Evolutionary conservation across 208 protist genomes (phyloP), one percentile per base, ranked within the genome.

Genomic region (Trypanosoma mega): DNA sequence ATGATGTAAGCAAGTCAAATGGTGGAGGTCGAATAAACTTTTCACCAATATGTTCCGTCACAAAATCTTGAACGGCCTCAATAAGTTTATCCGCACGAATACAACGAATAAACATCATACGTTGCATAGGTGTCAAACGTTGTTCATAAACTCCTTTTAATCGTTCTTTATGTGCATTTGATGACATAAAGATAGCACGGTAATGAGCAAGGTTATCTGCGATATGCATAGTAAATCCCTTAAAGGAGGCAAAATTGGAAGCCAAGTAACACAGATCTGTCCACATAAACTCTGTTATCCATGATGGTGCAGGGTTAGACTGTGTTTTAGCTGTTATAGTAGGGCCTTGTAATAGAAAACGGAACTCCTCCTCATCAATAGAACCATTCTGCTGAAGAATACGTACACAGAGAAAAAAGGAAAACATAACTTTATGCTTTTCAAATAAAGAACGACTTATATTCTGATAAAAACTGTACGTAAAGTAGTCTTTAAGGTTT

Each of bases 21-120:
- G 90, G 85, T 34, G 98, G 98, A 1, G 98, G 93, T 18, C 98
- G 87, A 62, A 98, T 97, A 69, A 98, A 99, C 43, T 74, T 73
- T 41, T 97, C 82, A 7, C 96, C 98, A 30, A 99, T 74, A 41
- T 96, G 47, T 2, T 82, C 68, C 33, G 72, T 70, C 7, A 99
- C 96, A 70, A 98, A 98, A 50, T 97, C 85, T 69, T 98, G 94
- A 14, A 99, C 82, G 20, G 91, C 93, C 60, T 94, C 92, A 57
- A 97, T 95, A 21, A 99, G 75, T 76, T 98, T 99, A 72, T 99
- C 98, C 12, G 97, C 95, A n/a, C 98, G 84, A 45, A 99, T 64
- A 59, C 87, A 97, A 47, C 95, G 90, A 6, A 99, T 68, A 31
- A 99, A 87, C 64, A 99, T 76, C 68, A 99, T 88, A 59, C 87